Evolutionary conservation across 106 monocot genomes (phyloP), one percentile per base, ranked within the genome.

Genomic region (Apostasia ramifera): DNA sequence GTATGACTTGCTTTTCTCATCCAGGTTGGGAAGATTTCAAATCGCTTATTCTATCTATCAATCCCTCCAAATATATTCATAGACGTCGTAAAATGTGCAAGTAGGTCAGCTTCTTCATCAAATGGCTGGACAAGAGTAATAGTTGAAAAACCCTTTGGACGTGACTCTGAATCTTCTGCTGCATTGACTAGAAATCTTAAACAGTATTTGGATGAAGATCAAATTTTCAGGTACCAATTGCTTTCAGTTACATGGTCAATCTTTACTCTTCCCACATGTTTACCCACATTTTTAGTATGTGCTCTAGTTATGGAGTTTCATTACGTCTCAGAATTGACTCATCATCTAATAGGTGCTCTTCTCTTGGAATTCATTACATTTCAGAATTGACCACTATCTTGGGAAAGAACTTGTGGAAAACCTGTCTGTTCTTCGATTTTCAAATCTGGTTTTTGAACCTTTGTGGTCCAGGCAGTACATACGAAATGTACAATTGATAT

Each of bases 41-140:
- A 95, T 72, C 91, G 94, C 38, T 61, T 95, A 44, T 95, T 83
- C 76, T 95, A 95, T 70, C 71, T 95, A 46, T 95, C 94, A 49
- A 85, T 95, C 49, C 94, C 94, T 57, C 94, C 94, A 70, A 95
- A 95, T 79, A 83, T 95, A 71, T 95, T 95, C 68, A 59, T 95
- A 56, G 79, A 91, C 76, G 94, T 88, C 41, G 94, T 84, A 48
- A 91, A 88, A 80, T 88, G 83, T 79, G 83, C 94, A 53, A 88
- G 91, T 64, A 70, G 61, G 55, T 83, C 91, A 50, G 83, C 88
- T 69, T 85, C 94, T 79, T 88, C 94, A 49, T 61, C 66, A 46
- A 91, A 85, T 84, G 94, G 94, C 12, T 91, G 94, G 94, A 95
- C 94, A 47, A 83, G 94, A 73, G 88, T 95, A 10, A 95, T 95